These are phyloP conservation scores for Fusarium sp. DNA, from an alignment of 2,329 filamentous ascomycete species.

Conservation along the genomic window DNA sequence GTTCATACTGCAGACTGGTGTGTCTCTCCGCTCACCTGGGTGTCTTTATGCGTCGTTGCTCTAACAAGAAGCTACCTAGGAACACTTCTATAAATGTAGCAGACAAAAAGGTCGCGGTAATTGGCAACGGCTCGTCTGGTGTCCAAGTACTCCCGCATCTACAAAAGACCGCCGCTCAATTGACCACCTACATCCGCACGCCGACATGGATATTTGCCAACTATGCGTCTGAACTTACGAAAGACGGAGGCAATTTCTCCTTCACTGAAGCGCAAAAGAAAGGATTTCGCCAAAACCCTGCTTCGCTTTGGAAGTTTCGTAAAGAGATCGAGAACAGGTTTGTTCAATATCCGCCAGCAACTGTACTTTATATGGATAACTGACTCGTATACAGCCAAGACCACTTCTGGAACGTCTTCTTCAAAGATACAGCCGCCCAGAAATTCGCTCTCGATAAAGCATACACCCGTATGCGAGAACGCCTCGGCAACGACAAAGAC, in stretches of 20 bases:
- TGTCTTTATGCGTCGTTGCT: not conserved
- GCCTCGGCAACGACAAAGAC: slow-evolving; percentile 12
- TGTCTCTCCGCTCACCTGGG: not conserved
- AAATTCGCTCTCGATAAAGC: not conserved
- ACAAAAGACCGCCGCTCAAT: slow-evolving; percentile 45
- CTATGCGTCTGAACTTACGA: slow-evolving; percentile 27
- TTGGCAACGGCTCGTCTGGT: slow-evolving; percentile 63
- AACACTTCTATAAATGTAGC: slow-evolving; percentile 50
- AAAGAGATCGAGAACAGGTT: slow-evolving; percentile 50
- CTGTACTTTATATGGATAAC: not conserved
- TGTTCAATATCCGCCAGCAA: not conserved
- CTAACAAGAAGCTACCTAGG: not conserved
- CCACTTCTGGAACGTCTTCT: slow-evolving; percentile 2
- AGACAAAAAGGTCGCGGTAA: slow-evolving; percentile 59
- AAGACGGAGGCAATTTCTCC: slow-evolving; percentile 29
- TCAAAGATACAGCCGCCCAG: slow-evolving; percentile 1
- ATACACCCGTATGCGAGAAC: slow-evolving; percentile 16
- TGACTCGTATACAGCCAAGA: not conserved
- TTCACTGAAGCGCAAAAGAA: slow-evolving; percentile 52
- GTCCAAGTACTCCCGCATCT: slow-evolving; percentile 61
- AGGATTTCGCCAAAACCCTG: slow-evolving; percentile 53
- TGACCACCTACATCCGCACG: slow-evolving; percentile 42
- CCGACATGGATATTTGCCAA: slow-evolving; percentile 44
- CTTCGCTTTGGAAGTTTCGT: slow-evolving; percentile 52
- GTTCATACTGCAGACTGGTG: slow-evolving; percentile 58